A percentile compares a stretch with the other conserved stretches of the same genome.
These are phyloP conservation scores for Malus hybrid DNA, from an alignment of 331 rosid species.

Conservation along the genomic window DNA sequence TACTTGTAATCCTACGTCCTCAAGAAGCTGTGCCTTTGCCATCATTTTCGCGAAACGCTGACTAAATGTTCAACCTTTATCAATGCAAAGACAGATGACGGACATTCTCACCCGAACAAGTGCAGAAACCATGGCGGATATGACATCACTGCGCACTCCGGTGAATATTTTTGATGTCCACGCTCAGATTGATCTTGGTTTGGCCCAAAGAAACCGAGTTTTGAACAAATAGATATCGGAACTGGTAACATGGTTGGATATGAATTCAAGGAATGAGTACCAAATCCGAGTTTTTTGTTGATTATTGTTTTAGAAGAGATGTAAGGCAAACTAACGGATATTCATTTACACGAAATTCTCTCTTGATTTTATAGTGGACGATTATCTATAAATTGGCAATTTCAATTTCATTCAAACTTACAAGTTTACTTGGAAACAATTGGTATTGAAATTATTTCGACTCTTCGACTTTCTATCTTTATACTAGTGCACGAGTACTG, in stretches of 20 bases:
- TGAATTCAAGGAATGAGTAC: neutral
- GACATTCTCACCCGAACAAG: neutral
- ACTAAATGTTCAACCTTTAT: conserved; percentile 27
- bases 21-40: conserved; percentile 90
- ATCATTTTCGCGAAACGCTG: conserved; percentile 79
- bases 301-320: neutral
- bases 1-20: conserved; percentile 85
- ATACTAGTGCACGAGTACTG: too few relatives aligned
- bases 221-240: neutral
- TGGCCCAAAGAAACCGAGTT: neutral
- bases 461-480: too few relatives aligned
- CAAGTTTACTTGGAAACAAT: too few relatives aligned
- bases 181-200: conserved; percentile 9
- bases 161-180: neutral
- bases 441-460: too few relatives aligned
- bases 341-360: neutral
- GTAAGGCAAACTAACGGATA: neutral
- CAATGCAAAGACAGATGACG: neutral
- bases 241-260: conserved; percentile 1
- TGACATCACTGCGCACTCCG: neutral
- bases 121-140: neutral
- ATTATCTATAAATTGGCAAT: neutral
- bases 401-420: too few relatives aligned
- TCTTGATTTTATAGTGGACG: neutral
- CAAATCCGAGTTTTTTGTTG: neutral